These are phyloP conservation scores for Coemansia sp. DNA, from an alignment of 192 early-diverging fungal species.

Conservation along the genomic window DNA sequence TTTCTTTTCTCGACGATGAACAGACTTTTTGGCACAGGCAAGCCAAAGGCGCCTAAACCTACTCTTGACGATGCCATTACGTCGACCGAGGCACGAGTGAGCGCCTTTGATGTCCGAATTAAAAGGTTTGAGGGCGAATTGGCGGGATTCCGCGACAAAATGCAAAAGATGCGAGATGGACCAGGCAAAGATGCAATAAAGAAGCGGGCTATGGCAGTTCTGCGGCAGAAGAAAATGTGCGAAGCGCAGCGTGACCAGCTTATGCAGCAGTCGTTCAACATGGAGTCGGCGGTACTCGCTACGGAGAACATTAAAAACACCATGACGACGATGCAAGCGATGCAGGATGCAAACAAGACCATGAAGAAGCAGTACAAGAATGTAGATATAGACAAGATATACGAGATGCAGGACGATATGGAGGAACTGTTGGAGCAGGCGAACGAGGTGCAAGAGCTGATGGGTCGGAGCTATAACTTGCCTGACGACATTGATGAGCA, in stretches of 20 bases:
- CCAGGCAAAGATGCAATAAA: slow-evolving; percentile 90
- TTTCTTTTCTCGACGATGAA: slow-evolving; percentile 61
- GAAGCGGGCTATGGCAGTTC: slow-evolving; percentile 82
- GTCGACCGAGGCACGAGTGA: slow-evolving; percentile 80
- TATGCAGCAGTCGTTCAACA: slow-evolving; percentile 96
- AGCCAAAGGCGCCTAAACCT: slow-evolving; percentile 79
- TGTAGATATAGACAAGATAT: slow-evolving; percentile 92
- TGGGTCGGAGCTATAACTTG: slow-evolving; percentile 87
- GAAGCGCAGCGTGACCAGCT: slow-evolving; percentile 93
- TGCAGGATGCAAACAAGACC: slow-evolving; percentile 92
- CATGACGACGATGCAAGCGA: slow-evolving; percentile 93
- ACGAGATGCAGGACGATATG: slow-evolving; percentile 95
- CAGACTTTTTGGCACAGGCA: slow-evolving; percentile 88
- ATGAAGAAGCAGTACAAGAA: slow-evolving; percentile 97
- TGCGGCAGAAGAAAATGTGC: slow-evolving; percentile 93
- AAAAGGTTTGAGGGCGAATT: slow-evolving; percentile 92
- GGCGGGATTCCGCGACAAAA: slow-evolving; percentile 86
- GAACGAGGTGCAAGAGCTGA: slow-evolving; percentile 95
- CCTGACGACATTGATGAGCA: slow-evolving; percentile 96
- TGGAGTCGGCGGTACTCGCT: slow-evolving; percentile 92
- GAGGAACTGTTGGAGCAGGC: slow-evolving; percentile 96
- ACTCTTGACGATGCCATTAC: slow-evolving; percentile 85
- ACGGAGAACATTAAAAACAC: slow-evolving; percentile 98
- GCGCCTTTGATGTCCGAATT: slow-evolving; percentile 91
- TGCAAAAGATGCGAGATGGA: slow-evolving; percentile 90